Evolutionary conservation across 2,329 filamentous ascomycete genomes (phyloP).

Genomic region (Neospermospora avenae): DNA sequence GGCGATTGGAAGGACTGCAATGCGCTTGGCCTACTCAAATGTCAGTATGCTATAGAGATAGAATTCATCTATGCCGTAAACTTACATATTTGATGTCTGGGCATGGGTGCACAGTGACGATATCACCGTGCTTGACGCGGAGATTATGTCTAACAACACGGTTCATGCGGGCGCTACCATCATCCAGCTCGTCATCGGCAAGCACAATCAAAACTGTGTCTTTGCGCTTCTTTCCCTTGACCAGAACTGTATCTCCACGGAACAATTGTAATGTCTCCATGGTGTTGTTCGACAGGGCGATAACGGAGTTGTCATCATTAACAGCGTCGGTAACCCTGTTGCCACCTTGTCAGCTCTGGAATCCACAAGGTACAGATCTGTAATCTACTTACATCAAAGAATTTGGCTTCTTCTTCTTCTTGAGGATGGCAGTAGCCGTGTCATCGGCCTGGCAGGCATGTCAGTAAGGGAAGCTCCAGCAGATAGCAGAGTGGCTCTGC

Average conservation of each 20-base stretch:
- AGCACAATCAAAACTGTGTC: conserved; percentile 97
- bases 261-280: conserved; percentile 99
- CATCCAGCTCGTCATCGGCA: conserved; percentile 95
- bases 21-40: conserved; percentile 80
- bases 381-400: conserved; percentile 76
- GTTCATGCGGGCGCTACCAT: conserved; percentile 96
- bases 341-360: conserved; percentile 35
- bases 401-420: conserved; percentile 99
- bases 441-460: conserved; percentile 68
- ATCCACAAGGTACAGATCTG: conserved; percentile 13
- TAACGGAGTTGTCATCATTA: conserved; percentile 99
- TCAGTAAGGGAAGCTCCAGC: conserved; percentile 35
- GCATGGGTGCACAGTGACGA: conserved; percentile 95
- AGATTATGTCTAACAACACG: conserved; percentile 98
- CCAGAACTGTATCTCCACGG: conserved; percentile 95
- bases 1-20: conserved; percentile 95
- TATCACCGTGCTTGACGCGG: conserved; percentile 96
- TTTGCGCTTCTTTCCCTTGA: conserved; percentile 99
- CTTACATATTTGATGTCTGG: conserved; percentile 99
- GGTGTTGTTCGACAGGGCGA: conserved; percentile 95
- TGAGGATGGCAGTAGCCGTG: conserved; percentile 91
- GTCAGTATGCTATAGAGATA: conserved; percentile 24
- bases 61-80: conserved; percentile 28
- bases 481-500: conserved; percentile 27
- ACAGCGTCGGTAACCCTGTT: conserved; percentile 91